Base-by-base conservation (phyloP, 2,329 filamentous ascomycete genomes). In the Chrysoporthe puriensis region DNA sequence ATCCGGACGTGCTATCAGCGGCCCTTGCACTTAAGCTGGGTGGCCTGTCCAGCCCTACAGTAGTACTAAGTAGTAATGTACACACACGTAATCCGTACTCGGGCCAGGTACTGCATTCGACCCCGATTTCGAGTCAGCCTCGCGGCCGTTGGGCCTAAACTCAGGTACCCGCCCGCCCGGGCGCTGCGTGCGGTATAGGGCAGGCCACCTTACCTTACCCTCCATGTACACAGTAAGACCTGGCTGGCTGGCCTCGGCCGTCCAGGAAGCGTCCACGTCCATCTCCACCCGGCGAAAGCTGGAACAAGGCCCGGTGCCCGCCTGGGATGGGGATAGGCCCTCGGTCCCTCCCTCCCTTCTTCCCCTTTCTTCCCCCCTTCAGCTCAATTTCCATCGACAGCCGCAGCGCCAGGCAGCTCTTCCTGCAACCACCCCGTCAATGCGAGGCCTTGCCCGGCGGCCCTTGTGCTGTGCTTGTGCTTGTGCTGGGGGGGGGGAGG, bases 1-100 rank as follows among this genome's bases (percentile, higher is more conserved):
- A 13, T 43, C 58, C 60, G 63, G 63, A 50, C 63, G 46, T 57
- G 21, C 34, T 66, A 66, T 66, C n/a, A 21, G 9, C 40, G 44
- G 57, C 63, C 63, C 62, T 63, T 63, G 61, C 61, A 50, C 26
- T 63, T 63, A 63, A 42, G 48, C 26, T n/a, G n/a, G 32, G 42
- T 46, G 26, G 43, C 26, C 26, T 40, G 54, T 57, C 32, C 16
- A 57, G 54, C 34, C 34, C 52, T 57, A 40, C 16, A 26, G 26
- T 14, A 32, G 4, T 21, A 11, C 26, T 13, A 46, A 18, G 43
- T 46, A 46, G 44, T 46, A 14, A 46, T 16, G 16, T 14, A 26
- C 48, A 40, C 36, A 40, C 36, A 40, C 9, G 36, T 40, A 9
- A 9, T 40, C 9, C 36, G 36, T 40, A 40, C 26, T 26, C 26